Percentiles rank a stretch among this genome's conserved stretches.
Evolutionary conservation across 2,329 filamentous ascomycete genomes (phyloP).

Genomic region (Fusarium devonianum): DNA sequence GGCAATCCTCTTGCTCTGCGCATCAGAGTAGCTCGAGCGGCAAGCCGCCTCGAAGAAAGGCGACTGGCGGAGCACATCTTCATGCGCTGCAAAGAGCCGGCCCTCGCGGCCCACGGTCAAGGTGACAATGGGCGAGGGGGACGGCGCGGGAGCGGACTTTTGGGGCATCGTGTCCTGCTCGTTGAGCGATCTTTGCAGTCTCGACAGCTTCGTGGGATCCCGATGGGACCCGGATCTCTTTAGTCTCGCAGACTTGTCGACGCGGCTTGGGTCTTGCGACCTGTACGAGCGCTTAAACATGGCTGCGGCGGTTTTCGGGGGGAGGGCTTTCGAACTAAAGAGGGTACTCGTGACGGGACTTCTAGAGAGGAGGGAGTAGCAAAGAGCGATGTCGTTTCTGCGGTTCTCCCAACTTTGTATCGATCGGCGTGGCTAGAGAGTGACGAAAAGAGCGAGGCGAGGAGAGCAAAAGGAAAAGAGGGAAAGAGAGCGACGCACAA

Average conservation of each 20-base stretch:
- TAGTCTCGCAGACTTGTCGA: conserved; percentile 86
- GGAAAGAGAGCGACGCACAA: conserved; percentile 48
- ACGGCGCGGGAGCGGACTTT: conserved; percentile 34
- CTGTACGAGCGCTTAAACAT: conserved; percentile 96
- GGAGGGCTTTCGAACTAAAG: conserved; percentile 38
- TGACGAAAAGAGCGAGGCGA: conserved; percentile 61
- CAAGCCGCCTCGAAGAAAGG: conserved; percentile 81
- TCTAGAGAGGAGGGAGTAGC: conserved; percentile 26
- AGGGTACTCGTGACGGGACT: conserved; percentile 39
- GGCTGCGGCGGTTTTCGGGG: conserved; percentile 47
- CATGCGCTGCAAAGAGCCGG: conserved; percentile 92
- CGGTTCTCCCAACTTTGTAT: conserved; percentile 33
- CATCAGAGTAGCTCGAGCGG: conserved; percentile 75
- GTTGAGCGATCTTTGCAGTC: conserved; percentile 84
- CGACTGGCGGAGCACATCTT: conserved; percentile 87
- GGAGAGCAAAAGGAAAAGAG: conserved; percentile 38
- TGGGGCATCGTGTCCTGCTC: conserved; percentile 53
- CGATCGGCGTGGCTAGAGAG: conserved; percentile 53
- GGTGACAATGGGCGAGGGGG: conserved; percentile 79
- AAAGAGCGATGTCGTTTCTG: conserved; percentile 14
- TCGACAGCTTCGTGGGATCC: conserved; percentile 81
- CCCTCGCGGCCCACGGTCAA: conserved; percentile 84
- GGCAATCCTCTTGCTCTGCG: conserved; percentile 79
- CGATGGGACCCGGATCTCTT: conserved; percentile 66
- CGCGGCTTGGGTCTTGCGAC: conserved; percentile 74